A percentile compares a stretch with the other conserved stretches of the same genome.
Conservation (phyloP, 2,329 filamentous ascomycete species). For the Dactylellina drechsleri region DNA sequence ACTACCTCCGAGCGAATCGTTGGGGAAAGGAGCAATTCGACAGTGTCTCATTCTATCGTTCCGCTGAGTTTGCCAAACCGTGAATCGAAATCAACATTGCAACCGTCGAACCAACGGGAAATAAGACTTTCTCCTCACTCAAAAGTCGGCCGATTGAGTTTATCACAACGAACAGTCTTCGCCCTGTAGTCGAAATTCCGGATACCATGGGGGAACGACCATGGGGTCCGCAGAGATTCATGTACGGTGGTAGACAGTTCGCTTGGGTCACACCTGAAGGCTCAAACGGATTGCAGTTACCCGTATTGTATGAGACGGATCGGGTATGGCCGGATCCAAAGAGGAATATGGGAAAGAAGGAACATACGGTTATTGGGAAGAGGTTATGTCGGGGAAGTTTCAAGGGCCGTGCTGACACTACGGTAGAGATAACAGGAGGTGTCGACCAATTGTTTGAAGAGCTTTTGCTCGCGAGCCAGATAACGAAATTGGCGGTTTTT, state of each 20-base stretch:
- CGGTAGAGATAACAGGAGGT: constrained; percentile 12
- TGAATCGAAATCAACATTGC: constrained; percentile 31
- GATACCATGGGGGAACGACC: not conserved
- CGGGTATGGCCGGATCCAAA: not conserved
- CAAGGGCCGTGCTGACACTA: not conserved
- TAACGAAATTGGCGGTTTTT: constrained; percentile 38
- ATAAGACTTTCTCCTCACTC: constrained; percentile 8
- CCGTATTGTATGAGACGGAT: constrained; percentile 14
- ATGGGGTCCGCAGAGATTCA: constrained; percentile 23
- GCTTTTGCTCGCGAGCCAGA: constrained; percentile 23
- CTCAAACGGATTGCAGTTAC: constrained; percentile 9
- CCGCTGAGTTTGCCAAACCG: constrained; percentile 21
- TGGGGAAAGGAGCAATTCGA: constrained; percentile 11
- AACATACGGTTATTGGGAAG: not conserved
- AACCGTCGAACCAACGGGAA: not conserved
- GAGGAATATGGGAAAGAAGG: not conserved
- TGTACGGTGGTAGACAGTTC: constrained; percentile 27
- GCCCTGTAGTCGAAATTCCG: constrained; percentile 4
- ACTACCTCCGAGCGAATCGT: constrained; percentile 14
- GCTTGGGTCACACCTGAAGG: constrained; percentile 19
- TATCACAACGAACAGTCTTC: not conserved
- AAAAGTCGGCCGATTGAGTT: constrained; percentile 26
- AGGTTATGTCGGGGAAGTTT: constrained; percentile 25
- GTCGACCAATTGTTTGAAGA: constrained; percentile 34
- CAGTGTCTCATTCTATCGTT: constrained; percentile 13